phyloP scores from a whole-genome alignment of 108 stramenopile species.

The Skeletonema costatum region DNA sequence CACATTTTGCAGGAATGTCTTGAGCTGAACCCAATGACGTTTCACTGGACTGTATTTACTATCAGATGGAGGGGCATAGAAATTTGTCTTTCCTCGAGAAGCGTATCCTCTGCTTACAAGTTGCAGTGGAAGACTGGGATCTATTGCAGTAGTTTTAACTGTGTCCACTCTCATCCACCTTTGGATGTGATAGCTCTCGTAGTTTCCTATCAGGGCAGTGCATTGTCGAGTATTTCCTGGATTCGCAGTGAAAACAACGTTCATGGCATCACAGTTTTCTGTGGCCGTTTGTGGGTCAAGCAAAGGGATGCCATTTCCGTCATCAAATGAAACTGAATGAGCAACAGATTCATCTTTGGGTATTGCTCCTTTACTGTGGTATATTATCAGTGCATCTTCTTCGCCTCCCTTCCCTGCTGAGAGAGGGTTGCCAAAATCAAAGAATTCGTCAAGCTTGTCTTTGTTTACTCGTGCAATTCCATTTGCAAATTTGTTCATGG shows the following conservation, averaged over 20 bases:
- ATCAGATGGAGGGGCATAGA: slow-evolving; percentile 39
- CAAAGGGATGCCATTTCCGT: slow-evolving; percentile 34
- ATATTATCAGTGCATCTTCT: slow-evolving; percentile 49
- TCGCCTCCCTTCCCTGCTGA: slow-evolving; percentile 9
- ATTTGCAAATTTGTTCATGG: slow-evolving; percentile 21
- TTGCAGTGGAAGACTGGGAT: slow-evolving; percentile 44
- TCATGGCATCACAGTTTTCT: slow-evolving; percentile 67
- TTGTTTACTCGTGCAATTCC: slow-evolving; percentile 43
- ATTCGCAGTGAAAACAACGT: slow-evolving; percentile 59
- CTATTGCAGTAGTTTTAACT: slow-evolving; percentile 13
- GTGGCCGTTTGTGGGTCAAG: slow-evolving; percentile 53
- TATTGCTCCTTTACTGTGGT: slow-evolving; percentile 25
- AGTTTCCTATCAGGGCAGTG: slow-evolving; percentile 59
- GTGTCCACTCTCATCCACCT: slow-evolving; percentile 56
- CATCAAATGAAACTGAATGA: slow-evolving; percentile 31
- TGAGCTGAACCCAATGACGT: slow-evolving; percentile 48
- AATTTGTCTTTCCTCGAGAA: slow-evolving; percentile 32
- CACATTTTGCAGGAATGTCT: slow-evolving; percentile 48
- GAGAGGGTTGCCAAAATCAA: slow-evolving; percentile 50
- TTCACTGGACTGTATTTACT: slow-evolving; percentile 30
- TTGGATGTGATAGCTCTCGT: slow-evolving; percentile 68
- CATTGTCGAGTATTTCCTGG: slow-evolving; percentile 50
- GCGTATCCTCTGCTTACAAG: slow-evolving; percentile 55
- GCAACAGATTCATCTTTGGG: slow-evolving; percentile 21
- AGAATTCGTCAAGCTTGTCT: slow-evolving; percentile 34